Conservation (phyloP, 306 rosid species). For the Cucurbita ficifolia region DNA sequence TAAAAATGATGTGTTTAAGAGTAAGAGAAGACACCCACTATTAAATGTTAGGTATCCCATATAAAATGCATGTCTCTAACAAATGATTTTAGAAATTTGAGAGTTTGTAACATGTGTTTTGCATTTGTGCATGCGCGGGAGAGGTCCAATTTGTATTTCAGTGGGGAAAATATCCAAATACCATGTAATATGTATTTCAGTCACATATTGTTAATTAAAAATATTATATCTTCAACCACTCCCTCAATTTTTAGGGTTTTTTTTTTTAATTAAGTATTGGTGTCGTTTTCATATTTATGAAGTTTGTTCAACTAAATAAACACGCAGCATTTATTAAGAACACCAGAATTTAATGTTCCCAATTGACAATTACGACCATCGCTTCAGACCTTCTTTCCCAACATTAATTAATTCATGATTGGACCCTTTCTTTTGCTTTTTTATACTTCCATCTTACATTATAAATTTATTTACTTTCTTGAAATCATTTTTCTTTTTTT, state of each 20-base stretch:
- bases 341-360: not conserved
- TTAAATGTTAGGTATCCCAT: not conserved
- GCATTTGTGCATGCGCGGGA: too few species aligned
- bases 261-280: not conserved
- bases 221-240: too few species aligned
- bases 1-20: not conserved
- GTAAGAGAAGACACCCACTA: not conserved
- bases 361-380: slow-evolving; percentile 2
- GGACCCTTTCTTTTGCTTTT: not conserved
- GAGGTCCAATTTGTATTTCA: too few species aligned
- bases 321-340: not conserved
- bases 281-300: not conserved
- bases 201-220: too few species aligned
- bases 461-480: too few species aligned
- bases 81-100: not conserved
- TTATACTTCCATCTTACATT: too few species aligned
- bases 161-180: too few species aligned
- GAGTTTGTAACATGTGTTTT: not conserved
- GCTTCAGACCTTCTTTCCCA: not conserved
- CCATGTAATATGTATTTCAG: too few species aligned
- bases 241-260: not conserved
- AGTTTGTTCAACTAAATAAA: slow-evolving; percentile 1
- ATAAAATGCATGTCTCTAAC: not conserved
- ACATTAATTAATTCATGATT: not conserved
- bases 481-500: too few species aligned